These are phyloP conservation scores for Nemania serpens DNA, from an alignment of 2,329 filamentous ascomycete genomes.

Conservation along the genomic window DNA sequence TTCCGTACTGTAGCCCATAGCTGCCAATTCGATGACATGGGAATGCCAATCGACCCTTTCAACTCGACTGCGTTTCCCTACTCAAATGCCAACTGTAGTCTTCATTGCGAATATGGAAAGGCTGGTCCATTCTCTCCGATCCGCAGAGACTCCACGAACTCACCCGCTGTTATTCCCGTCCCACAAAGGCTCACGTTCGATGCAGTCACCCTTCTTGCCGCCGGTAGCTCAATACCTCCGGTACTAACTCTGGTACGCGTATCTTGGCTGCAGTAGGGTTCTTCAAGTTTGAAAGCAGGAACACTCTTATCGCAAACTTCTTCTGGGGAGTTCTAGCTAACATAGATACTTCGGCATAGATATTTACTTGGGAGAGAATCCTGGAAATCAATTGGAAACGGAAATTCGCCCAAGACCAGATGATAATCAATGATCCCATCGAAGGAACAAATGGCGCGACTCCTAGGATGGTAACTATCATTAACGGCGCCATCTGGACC, in stretches of 20 bases:
- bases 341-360: slow-evolving; percentile 1
- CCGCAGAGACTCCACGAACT: slow-evolving; percentile 58
- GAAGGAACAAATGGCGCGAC: slow-evolving; percentile 62
- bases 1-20: slow-evolving; percentile 54
- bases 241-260: slow-evolving; percentile 58
- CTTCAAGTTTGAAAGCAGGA: no score
- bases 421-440: slow-evolving; percentile 47
- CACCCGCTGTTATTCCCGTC: slow-evolving; percentile 66
- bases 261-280: background rate
- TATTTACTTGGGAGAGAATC: slow-evolving; percentile 67
- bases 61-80: slow-evolving; percentile 49
- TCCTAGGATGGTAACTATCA: slow-evolving; percentile 52
- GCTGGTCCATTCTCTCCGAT: slow-evolving; percentile 59
- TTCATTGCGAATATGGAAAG: slow-evolving; percentile 49
- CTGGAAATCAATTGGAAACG: slow-evolving; percentile 64
- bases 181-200: slow-evolving; percentile 61
- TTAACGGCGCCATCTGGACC: slow-evolving; percentile 59
- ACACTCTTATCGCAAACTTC: background rate
- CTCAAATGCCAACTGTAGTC: slow-evolving; percentile 46
- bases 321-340: slow-evolving; percentile 2
- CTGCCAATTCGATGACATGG: slow-evolving; percentile 50
- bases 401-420: slow-evolving; percentile 44
- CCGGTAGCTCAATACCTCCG: slow-evolving; percentile 68
- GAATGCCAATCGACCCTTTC: slow-evolving; percentile 43
- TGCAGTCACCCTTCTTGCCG: slow-evolving; percentile 63